A percentile compares a stretch with the other conserved stretches of the same genome.
These are phyloP conservation scores for Arthrobotrys sphaeroides DNA, from an alignment of 2,329 filamentous ascomycete genomes.

Conservation along the genomic window DNA sequence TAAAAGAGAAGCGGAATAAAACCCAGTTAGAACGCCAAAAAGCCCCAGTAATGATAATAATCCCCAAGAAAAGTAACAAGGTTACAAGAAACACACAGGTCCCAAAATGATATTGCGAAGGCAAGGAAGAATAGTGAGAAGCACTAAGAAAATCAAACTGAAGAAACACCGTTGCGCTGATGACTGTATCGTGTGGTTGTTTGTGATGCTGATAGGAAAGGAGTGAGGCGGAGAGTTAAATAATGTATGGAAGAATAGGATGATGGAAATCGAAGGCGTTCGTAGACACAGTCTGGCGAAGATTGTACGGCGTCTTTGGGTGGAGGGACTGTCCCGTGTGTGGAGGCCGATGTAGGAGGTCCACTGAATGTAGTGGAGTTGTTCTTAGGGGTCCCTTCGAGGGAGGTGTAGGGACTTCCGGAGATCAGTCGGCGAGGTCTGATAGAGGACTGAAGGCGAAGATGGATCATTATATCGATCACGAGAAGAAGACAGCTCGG, in stretches of 20 bases:
- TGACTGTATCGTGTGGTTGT: slow-evolving; percentile 18
- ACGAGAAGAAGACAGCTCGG: slow-evolving; percentile 75
- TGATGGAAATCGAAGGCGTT: neutral
- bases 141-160: neutral
- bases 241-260: slow-evolving; percentile 3
- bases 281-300: slow-evolving; percentile 21
- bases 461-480: neutral
- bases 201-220: neutral
- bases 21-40: slow-evolving; percentile 20
- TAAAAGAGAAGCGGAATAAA: slow-evolving; percentile 7
- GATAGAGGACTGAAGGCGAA: neutral
- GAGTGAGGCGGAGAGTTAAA: slow-evolving; percentile 2
- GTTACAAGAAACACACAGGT: neutral
- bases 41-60: neutral
- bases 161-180: slow-evolving; percentile 41
- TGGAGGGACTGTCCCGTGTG: neutral
- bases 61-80: slow-evolving; percentile 1
- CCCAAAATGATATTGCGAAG: neutral
- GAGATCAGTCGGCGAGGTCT: neutral
- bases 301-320: neutral
- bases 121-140: neutral
- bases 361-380: neutral
- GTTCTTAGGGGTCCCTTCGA: neutral
- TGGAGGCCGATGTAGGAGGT: neutral
- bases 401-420: neutral